Base-by-base conservation (phyloP, 179 eudicot species). In the Actinidia chinensis region DNA sequence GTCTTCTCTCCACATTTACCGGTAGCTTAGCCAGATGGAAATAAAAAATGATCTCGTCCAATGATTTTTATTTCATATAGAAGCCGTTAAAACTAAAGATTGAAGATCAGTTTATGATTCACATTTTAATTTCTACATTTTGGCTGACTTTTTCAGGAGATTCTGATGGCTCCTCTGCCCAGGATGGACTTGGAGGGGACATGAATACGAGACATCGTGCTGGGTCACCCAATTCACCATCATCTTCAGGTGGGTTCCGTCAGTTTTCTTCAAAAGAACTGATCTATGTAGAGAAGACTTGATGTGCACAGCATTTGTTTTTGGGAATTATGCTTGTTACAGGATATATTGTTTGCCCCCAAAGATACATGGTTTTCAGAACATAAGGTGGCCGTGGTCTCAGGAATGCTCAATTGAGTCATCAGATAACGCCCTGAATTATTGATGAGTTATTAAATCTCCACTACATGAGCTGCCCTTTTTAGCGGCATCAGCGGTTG, bases 221-320 rank as follows among this genome's bases (percentile, higher is more conserved):
- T 22, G 91, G 90, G 86, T 88, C 88, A 81, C 91, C 99, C 83
- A 79, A 82, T 89, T 93, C 98, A 90, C 98, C 99, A 80, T 89
- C 93, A 77, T 90, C 99, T 90, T 91, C 99, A 95, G 99, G 99
- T 95, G 97, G 99, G 99, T 95, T 93, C 94, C 84, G 91, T 90
- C 92, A 89, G 89, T 85, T 87, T 86, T 95, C 95, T 90, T 89
- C 97, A 85, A 91, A 94, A 89, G 99, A 95, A 92, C 91, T 88
- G 89, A 77, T 85, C 88, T 95, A 84, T 90, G 91, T 95, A 91
- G 96, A 83, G 95, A 92, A 78, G 98, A 84, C 90, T 89, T 92
- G 93, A 90, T 84, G 87, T 90, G 88, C 79, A 88, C 90, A 85
- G 83, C 89, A 80, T 84, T 83, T 81, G 86, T 82, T 82, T 88